phyloP scores from a whole-genome alignment of 306 rosid genomes.

The Gillenia trifoliata region DNA sequence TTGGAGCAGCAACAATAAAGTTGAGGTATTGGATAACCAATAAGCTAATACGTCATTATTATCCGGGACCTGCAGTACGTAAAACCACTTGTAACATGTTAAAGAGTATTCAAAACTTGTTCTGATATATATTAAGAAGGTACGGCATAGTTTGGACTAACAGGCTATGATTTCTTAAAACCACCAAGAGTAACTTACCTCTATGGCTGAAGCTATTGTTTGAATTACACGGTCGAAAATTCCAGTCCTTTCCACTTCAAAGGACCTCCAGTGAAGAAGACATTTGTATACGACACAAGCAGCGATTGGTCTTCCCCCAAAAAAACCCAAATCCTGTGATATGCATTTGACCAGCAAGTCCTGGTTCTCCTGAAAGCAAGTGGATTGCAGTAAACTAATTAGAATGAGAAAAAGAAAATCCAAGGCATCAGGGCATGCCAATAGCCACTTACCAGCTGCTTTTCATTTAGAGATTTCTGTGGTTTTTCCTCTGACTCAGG shows the following conservation, averaged over 20 bases:
- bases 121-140: constrained; percentile 19
- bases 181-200: constrained; percentile 45
- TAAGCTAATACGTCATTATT: constrained; percentile 81
- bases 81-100: constrained; percentile 26
- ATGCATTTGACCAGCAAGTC: constrained; percentile 80
- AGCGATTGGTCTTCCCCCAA: constrained; percentile 90
- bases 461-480: constrained; percentile 95
- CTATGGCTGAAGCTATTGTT: constrained; percentile 91
- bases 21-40: constrained; percentile 97
- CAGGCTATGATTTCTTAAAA: constrained; percentile 1
- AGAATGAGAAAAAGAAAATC: constrained; percentile 14
- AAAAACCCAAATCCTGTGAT: constrained; percentile 95
- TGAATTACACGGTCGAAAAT: constrained; percentile 95
- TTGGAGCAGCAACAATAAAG: constrained; percentile 89
- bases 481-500: constrained; percentile 98
- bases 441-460: constrained; percentile 78
- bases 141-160: constrained; percentile 11
- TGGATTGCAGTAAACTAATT: constrained; percentile 19
- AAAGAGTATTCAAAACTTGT: constrained; percentile 12
- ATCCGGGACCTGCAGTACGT: constrained; percentile 68
- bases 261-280: constrained; percentile 99
- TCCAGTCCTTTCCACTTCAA: constrained; percentile 96
- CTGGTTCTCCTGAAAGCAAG: constrained; percentile 87
- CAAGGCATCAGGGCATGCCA: constrained; percentile 15
- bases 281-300: constrained; percentile 95